Evolutionary conservation across 331 rosid species (phyloP).

Genomic region (Stylosanthes scabra): DNA sequence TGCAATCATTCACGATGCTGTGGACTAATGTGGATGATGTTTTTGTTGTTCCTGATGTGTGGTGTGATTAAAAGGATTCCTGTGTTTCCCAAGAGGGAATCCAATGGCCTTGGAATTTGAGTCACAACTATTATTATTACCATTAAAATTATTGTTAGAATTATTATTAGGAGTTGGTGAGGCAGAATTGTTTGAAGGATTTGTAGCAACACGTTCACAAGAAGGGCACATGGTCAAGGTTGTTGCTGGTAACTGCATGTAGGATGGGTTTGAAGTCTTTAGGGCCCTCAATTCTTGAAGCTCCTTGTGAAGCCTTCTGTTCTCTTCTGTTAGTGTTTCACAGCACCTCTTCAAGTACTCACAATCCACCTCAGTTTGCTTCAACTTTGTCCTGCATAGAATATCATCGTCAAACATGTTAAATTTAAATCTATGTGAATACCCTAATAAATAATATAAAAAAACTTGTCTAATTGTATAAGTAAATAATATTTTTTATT

Average conservation of each 20-base stretch:
- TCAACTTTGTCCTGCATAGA: conserved; percentile 69
- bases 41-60: too few species aligned
- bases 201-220: conserved; percentile 70
- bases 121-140: too few species aligned
- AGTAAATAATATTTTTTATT: too few species aligned
- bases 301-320: conserved; percentile 77
- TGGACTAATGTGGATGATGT: conserved; percentile 42
- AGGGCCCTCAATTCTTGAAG: conserved; percentile 81
- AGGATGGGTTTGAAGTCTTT: conserved; percentile 68
- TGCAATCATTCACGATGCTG: conserved; percentile 42
- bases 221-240: conserved; percentile 93
- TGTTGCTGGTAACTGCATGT: conserved; percentile 86
- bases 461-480: too few species aligned
- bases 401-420: too few species aligned
- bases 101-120: conserved; percentile 45
- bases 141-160: neutral
- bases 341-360: conserved; percentile 79
- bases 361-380: conserved; percentile 88
- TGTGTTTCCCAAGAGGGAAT: conserved; percentile 52
- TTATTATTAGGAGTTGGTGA: conserved; percentile 18
- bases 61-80: conserved; percentile 54
- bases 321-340: conserved; percentile 80
- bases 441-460: too few species aligned
- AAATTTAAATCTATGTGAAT: too few species aligned
- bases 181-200: conserved; percentile 43